These are phyloP conservation scores for Fusarium camptoceras DNA, from an alignment of 2,329 filamentous ascomycete species.

Conservation along the genomic window DNA sequence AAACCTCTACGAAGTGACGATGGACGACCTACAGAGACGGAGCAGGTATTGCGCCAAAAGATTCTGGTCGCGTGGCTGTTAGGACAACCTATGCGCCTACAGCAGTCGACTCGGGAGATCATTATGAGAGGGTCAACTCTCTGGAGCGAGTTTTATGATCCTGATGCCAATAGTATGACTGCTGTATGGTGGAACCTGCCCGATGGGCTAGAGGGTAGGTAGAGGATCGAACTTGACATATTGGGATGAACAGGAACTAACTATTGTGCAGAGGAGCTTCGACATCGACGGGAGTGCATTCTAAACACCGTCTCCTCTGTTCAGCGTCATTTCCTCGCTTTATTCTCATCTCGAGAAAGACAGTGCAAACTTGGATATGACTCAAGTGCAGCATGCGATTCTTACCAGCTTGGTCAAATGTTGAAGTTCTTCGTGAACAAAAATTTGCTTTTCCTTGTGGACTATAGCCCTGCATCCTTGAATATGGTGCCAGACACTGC, in stretches of 20 bases:
- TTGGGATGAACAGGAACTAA: slow-evolving; percentile 13
- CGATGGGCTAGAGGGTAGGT: slow-evolving; percentile 72
- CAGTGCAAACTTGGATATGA: slow-evolving; percentile 83
- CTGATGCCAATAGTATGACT: slow-evolving; percentile 43
- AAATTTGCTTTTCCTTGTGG: slow-evolving; percentile 69
- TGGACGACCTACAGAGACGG: slow-evolving; percentile 59
- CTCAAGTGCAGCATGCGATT: slow-evolving; percentile 77
- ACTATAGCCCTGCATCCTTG: slow-evolving; percentile 64
- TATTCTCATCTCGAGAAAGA: slow-evolving; percentile 74
- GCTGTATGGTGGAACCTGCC: slow-evolving; percentile 80
- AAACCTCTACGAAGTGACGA: slow-evolving; percentile 53
- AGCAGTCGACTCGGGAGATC: slow-evolving; percentile 71
- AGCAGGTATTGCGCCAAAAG: slow-evolving; percentile 77
- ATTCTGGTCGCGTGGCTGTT: slow-evolving; percentile 74
- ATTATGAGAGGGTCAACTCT: slow-evolving; percentile 73
- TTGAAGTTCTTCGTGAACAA: slow-evolving; percentile 75
- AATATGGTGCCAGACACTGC: slow-evolving; percentile 62
- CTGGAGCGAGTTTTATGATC: slow-evolving; percentile 61
- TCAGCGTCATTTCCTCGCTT: slow-evolving; percentile 72
- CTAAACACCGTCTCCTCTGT: slow-evolving; percentile 77
- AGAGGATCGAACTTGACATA: neutral
- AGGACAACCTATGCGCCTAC: slow-evolving; percentile 70
- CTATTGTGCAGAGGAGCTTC: slow-evolving; percentile 67
- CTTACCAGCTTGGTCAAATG: slow-evolving; percentile 83
- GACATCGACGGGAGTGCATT: slow-evolving; percentile 73